Conservation (phyloP, 345 rosid genomes). For the Crucihimalaya himalaica region DNA sequence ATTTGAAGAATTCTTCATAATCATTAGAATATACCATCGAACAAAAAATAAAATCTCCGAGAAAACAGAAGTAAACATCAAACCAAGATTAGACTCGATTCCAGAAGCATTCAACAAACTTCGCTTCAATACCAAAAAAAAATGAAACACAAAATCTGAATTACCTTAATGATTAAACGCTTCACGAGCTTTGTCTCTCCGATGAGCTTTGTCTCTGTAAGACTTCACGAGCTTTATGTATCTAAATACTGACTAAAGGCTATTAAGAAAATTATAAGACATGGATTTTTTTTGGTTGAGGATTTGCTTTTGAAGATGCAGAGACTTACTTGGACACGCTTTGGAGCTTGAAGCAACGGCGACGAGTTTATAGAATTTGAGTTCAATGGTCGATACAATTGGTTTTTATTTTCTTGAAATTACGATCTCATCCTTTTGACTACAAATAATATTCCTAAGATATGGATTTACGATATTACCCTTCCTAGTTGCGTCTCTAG, state of each 20-base stretch:
- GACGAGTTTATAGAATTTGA: slow-evolving; percentile 38
- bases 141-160: neutral
- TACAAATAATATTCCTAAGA: neutral
- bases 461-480: neutral
- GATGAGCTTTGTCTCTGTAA: neutral
- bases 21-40: slow-evolving; percentile 19
- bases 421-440: slow-evolving; percentile 23
- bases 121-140: neutral
- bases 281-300: neutral
- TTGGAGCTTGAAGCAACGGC: slow-evolving; percentile 34
- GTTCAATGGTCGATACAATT: slow-evolving; percentile 14
- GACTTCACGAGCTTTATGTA: neutral
- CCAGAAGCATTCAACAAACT: slow-evolving; percentile 17
- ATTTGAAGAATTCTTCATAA: slow-evolving; percentile 24
- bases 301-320: slow-evolving; percentile 19
- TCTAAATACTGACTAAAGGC: neutral
- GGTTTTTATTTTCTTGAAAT: neutral
- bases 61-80: slow-evolving; percentile 22
- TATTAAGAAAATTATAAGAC: neutral
- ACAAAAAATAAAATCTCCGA: neutral
- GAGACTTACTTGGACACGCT: slow-evolving; percentile 28
- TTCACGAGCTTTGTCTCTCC: neutral
- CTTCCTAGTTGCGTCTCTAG: slow-evolving; percentile 31
- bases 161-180: slow-evolving; percentile 17
- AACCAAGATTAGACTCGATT: slow-evolving; percentile 20